Conservation (phyloP, 306 rosid species). For the Pachyrhizus erosus region DNA sequence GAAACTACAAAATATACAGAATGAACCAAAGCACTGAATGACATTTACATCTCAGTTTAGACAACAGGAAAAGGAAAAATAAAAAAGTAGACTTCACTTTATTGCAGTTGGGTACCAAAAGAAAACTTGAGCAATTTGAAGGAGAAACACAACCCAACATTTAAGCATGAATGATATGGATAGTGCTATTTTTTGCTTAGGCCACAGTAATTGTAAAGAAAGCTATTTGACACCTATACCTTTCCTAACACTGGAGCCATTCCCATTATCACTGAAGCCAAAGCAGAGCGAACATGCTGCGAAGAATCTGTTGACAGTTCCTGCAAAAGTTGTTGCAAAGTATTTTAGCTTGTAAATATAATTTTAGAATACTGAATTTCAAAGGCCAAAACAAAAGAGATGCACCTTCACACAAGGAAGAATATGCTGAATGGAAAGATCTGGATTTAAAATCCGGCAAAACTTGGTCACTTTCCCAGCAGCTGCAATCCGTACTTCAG, state of each 20-base stretch:
- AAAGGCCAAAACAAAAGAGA: slow-evolving; percentile 17
- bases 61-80: background rate
- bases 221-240: slow-evolving; percentile 48
- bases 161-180: slow-evolving; percentile 12
- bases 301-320: slow-evolving; percentile 88
- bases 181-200: background rate
- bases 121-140: background rate
- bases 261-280: slow-evolving; percentile 94
- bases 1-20: background rate
- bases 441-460: slow-evolving; percentile 80
- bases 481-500: slow-evolving; percentile 94
- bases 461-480: slow-evolving; percentile 89
- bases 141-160: background rate
- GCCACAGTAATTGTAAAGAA: slow-evolving; percentile 27
- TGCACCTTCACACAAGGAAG: slow-evolving; percentile 89
- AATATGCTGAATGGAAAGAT: slow-evolving; percentile 79
- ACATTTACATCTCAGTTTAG: slow-evolving; percentile 7
- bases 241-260: slow-evolving; percentile 90
- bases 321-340: slow-evolving; percentile 46
- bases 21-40: background rate
- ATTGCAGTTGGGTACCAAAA: background rate
- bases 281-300: slow-evolving; percentile 89
- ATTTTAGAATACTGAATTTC: background rate
- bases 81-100: background rate
- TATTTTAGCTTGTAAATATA: slow-evolving; percentile 8